Percentiles rank a stretch among this genome's conserved stretches.
Evolutionary conservation across 768 basidiomycete genomes (phyloP).

Genomic region (Coprinopsis marcescibilis): DNA sequence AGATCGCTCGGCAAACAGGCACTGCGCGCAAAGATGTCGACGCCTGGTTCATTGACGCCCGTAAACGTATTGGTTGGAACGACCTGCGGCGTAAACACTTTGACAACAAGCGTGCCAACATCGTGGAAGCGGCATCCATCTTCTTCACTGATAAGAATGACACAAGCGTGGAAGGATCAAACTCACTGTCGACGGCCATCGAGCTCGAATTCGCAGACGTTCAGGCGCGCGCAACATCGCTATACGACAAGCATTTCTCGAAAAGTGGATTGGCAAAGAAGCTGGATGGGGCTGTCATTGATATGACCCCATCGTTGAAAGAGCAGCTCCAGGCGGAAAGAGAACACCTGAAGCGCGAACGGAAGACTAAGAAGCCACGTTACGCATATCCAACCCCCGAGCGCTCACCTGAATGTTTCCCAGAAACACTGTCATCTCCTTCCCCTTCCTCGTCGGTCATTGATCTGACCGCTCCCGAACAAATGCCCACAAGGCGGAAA

Average conservation of each 20-base stretch:
- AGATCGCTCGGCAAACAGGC: conserved; percentile 1
- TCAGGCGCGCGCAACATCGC: background rate
- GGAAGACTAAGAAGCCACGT: background rate
- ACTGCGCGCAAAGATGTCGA: conserved; percentile 8
- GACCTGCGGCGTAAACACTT: conserved; percentile 6
- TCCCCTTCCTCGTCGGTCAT: background rate
- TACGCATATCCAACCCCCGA: conserved; percentile 4
- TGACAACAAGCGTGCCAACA: conserved; percentile 3
- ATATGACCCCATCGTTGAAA: conserved; percentile 3
- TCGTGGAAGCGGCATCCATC: background rate
- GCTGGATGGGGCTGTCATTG: background rate
- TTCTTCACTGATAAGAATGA: background rate
- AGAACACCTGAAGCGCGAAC: background rate
- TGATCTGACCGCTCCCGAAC: background rate
- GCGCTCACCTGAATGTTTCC: background rate
- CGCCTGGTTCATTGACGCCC: conserved; percentile 9
- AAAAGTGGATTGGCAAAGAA: background rate
- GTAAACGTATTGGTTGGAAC: conserved; percentile 14
- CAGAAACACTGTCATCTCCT: background rate
- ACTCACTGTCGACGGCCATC: background rate
- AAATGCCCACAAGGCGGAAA: background rate
- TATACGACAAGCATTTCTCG: background rate
- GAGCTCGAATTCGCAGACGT: conserved; percentile 7
- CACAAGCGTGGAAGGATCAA: no score
- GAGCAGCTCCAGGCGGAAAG: background rate